Percentiles rank a stretch among this genome's conserved stretches.
phyloP scores from a whole-genome alignment of 306 rosid species.

The Cucumis sativus region DNA sequence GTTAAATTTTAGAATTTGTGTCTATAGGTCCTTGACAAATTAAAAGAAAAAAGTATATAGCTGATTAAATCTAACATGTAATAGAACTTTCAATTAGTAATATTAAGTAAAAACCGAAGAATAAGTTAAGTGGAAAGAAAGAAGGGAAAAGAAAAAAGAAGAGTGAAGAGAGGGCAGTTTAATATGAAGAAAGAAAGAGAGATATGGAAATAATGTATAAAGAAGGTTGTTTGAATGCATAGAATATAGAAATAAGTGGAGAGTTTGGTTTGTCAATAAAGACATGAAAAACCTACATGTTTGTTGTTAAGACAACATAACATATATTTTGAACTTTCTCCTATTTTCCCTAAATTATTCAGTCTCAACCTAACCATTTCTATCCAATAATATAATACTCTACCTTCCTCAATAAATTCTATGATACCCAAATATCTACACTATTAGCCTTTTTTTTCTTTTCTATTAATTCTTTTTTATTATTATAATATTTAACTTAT shows the following conservation, averaged over 20 bases:
- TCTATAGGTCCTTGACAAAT: no score
- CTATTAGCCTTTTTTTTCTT: no score
- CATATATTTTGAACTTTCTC: background rate
- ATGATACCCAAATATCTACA: no score
- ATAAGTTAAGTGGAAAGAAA: background rate
- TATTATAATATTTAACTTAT: no score
- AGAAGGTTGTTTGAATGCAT: background rate
- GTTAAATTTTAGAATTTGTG: no score
- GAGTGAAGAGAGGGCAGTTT: background rate
- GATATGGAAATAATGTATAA: background rate
- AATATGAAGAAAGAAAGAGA: background rate
- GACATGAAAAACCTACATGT: background rate
- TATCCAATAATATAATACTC: no score
- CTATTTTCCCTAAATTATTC: background rate
- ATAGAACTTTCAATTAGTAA: no score
- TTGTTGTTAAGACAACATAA: background rate
- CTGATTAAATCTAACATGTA: no score
- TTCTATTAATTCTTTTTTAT: no score
- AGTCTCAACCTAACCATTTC: no score
- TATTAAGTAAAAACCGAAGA: background rate
- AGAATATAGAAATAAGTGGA: background rate
- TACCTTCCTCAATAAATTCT: no score
- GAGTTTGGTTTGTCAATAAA: background rate
- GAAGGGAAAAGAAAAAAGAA: background rate
- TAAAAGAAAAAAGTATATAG: no score